Evolutionary conservation across 192 early-diverging fungal species (phyloP).

Genomic region (Blastocladiella britannica): DNA sequence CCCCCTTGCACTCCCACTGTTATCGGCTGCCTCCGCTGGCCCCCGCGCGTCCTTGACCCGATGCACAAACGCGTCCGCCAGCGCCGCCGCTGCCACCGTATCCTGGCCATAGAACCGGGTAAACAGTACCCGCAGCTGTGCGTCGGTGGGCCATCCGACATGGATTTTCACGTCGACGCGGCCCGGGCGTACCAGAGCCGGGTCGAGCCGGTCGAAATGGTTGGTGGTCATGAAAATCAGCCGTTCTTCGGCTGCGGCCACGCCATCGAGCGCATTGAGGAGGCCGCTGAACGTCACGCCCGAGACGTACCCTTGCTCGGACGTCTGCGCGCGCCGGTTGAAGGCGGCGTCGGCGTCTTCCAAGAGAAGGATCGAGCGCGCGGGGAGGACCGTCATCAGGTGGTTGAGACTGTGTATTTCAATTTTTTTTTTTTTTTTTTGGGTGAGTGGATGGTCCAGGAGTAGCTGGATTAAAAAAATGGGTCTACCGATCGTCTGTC

Average conservation of each 20-base stretch:
- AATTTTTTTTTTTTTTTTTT: too few species aligned
- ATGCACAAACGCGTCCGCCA: slow-evolving; percentile 53
- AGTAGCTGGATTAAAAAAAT: too few species aligned
- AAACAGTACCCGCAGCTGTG: slow-evolving; percentile 55
- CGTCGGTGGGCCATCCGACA: slow-evolving; percentile 46
- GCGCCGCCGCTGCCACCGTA: too few species aligned
- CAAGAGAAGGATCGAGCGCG: slow-evolving; percentile 54
- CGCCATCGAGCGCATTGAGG: slow-evolving; percentile 73
- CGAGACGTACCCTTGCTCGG: slow-evolving; percentile 40
- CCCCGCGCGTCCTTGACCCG: slow-evolving; percentile 20
- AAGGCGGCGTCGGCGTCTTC: slow-evolving; percentile 78
- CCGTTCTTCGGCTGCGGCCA: slow-evolving; percentile 64
- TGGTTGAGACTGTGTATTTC: slow-evolving; percentile 37
- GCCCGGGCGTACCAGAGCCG: slow-evolving; percentile 58
- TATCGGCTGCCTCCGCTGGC: too few species aligned
- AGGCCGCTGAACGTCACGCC: slow-evolving; percentile 61
- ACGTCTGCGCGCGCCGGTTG: slow-evolving; percentile 39
- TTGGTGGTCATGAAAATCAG: slow-evolving; percentile 89
- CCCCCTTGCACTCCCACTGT: too few species aligned
- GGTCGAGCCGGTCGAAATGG: slow-evolving; percentile 54
- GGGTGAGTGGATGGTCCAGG: too few species aligned
- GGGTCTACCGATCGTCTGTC: slow-evolving; percentile 55
- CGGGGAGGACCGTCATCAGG: slow-evolving; percentile 53
- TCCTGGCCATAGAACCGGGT: slow-evolving; percentile 48
- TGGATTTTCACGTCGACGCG: slow-evolving; percentile 54